phyloP scores from a whole-genome alignment of 805 yeast species.

The Saccharomyces eubayanus region DNA sequence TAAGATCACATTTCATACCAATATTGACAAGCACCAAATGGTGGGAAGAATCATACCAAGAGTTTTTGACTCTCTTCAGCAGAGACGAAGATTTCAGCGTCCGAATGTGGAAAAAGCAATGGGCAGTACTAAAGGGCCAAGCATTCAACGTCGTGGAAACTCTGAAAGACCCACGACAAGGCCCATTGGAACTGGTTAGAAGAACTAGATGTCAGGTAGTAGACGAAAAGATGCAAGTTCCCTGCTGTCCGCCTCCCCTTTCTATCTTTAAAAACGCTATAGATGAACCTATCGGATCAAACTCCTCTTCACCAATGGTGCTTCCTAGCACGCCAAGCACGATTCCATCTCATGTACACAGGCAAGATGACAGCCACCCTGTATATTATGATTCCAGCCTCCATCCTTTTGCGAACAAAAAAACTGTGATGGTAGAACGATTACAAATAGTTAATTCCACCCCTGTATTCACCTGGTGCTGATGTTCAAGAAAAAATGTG shows the following conservation, averaged over 20 bases:
- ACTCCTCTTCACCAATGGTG: slow-evolving; percentile 17
- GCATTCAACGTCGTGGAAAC: slow-evolving; percentile 69
- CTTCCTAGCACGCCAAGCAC: not conserved
- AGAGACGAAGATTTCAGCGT: slow-evolving; percentile 55
- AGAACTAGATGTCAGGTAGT: slow-evolving; percentile 47
- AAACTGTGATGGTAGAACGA: slow-evolving; percentile 51
- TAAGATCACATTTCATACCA: slow-evolving; percentile 50
- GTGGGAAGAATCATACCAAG: slow-evolving; percentile 57
- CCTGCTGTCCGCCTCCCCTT: slow-evolving; percentile 34
- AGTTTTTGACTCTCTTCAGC: slow-evolving; percentile 42
- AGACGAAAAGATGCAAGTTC: slow-evolving; percentile 56
- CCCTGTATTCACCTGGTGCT: slow-evolving; percentile 66
- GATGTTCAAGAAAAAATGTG: not conserved
- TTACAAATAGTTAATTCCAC: slow-evolving; percentile 47
- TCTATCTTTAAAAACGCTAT: slow-evolving; percentile 37
- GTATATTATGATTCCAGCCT: not conserved
- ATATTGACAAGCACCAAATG: slow-evolving; percentile 51
- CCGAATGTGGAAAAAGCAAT: slow-evolving; percentile 58
- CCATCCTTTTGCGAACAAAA: slow-evolving; percentile 25
- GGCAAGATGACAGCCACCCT: not conserved
- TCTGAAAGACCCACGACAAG: slow-evolving; percentile 46
- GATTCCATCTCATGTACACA: not conserved
- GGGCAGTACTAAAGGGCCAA: slow-evolving; percentile 68
- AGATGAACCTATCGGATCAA: slow-evolving; percentile 31
- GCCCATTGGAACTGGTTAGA: slow-evolving; percentile 60